A percentile compares a stretch with the other conserved stretches of the same genome.
Conservation (phyloP, 2,329 filamentous ascomycete species). For the Fusarium napiforme region DNA sequence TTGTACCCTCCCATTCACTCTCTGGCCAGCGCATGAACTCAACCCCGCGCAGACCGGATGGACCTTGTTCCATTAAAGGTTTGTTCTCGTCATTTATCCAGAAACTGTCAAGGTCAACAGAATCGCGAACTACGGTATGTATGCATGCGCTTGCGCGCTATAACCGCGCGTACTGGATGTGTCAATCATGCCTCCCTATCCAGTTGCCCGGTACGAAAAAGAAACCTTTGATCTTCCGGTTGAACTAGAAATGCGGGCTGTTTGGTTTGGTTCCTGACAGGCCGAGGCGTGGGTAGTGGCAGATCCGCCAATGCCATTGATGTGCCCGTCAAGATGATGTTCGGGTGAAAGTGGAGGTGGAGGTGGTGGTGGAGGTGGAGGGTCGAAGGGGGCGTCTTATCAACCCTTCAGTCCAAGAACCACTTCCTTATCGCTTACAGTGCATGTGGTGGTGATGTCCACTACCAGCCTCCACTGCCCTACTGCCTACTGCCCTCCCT, state of each 20-base stretch:
- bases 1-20: conserved; percentile 17
- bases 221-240: conserved; percentile 12
- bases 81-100: conserved; percentile 3
- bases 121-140: conserved; percentile 3
- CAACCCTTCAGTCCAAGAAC: neutral
- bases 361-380: neutral
- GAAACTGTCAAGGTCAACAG: conserved; percentile 6
- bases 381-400: conserved; percentile 19
- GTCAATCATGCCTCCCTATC: conserved; percentile 15
- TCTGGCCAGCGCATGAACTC: conserved; percentile 21
- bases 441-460: neutral
- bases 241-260: conserved; percentile 23
- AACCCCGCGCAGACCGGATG: conserved; percentile 20
- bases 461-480: neutral
- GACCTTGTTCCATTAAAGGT: conserved; percentile 1
- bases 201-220: conserved; percentile 14
- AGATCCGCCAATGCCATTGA: conserved; percentile 30
- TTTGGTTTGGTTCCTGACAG: conserved; percentile 35
- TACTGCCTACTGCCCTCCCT: neutral
- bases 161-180: conserved; percentile 23
- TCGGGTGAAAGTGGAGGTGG: conserved; percentile 1
- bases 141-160: conserved; percentile 10
- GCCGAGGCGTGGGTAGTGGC: conserved; percentile 27
- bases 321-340: conserved; percentile 6
- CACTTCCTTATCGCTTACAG: conserved; percentile 16